These are phyloP conservation scores for Corinectria fuckeliana DNA, from an alignment of 2,329 filamentous ascomycete species.

Conservation along the genomic window DNA sequence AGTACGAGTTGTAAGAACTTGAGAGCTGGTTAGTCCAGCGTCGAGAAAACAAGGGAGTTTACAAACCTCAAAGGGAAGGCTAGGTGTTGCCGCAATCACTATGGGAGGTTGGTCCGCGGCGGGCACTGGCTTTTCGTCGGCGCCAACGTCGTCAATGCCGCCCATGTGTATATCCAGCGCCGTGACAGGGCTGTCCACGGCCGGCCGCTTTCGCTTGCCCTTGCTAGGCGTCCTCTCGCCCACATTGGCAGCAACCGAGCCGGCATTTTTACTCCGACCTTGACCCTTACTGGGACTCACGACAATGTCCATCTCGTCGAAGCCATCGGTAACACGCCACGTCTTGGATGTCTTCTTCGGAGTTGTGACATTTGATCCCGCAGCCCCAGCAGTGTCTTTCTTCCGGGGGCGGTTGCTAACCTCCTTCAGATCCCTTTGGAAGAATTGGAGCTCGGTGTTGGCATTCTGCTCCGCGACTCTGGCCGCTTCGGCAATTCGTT, in stretches of 20 bases:
- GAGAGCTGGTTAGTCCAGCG: slow-evolving; percentile 28
- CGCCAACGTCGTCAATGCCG: slow-evolving; percentile 48
- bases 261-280: slow-evolving; percentile 47
- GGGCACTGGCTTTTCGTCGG: slow-evolving; percentile 35
- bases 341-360: slow-evolving; percentile 65
- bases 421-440: slow-evolving; percentile 73
- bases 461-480: slow-evolving; percentile 69
- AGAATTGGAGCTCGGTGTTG: slow-evolving; percentile 74
- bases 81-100: slow-evolving; percentile 33
- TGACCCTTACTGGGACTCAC: slow-evolving; percentile 60
- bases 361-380: slow-evolving; percentile 51
- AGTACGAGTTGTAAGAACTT: slow-evolving; percentile 69
- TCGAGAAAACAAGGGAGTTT: not conserved
- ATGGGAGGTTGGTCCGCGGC: slow-evolving; percentile 28
- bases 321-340: slow-evolving; percentile 74
- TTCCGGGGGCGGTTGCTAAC: slow-evolving; percentile 56
- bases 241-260: slow-evolving; percentile 52
- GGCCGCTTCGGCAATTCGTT: slow-evolving; percentile 69
- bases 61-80: slow-evolving; percentile 55
- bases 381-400: slow-evolving; percentile 46
- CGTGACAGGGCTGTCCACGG: slow-evolving; percentile 70
- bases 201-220: slow-evolving; percentile 72
- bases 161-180: slow-evolving; percentile 61
- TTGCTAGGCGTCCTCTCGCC: slow-evolving; percentile 68
- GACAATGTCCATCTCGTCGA: slow-evolving; percentile 70